Evolutionary conservation across 345 rosid species (phyloP).

Genomic region (Gossypium rotundifolium): DNA sequence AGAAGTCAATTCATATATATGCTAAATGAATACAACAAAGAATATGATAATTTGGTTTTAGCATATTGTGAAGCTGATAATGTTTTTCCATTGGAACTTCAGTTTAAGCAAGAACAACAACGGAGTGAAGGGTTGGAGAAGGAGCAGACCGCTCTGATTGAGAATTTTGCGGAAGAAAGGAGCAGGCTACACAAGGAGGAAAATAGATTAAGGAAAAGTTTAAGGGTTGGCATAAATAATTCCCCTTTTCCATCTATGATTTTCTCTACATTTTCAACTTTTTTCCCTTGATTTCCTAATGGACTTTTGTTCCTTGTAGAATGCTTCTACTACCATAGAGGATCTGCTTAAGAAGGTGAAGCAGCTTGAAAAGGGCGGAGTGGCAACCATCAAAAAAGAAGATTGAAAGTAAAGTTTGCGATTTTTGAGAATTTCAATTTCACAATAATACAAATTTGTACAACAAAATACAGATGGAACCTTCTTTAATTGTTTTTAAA

Average conservation of each 20-base stretch:
- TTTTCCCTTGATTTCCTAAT: not conserved
- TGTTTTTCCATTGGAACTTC: not conserved
- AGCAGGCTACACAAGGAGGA: constrained; percentile 19
- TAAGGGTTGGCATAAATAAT: constrained; percentile 27
- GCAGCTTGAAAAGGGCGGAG: constrained; percentile 11
- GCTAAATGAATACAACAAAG: too few relatives aligned
- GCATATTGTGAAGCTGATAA: not conserved
- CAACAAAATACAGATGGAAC: too few relatives aligned
- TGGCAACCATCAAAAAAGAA: constrained; percentile 6
- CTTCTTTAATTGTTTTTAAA: too few relatives aligned
- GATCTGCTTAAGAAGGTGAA: constrained; percentile 25
- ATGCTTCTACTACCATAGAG: constrained; percentile 24
- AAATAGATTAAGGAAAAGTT: constrained; percentile 25
- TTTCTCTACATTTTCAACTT: not conserved
- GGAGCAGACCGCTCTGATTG: constrained; percentile 8
- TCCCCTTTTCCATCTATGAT: not conserved
- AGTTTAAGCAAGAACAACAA: constrained; percentile 25
- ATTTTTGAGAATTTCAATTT: too few relatives aligned
- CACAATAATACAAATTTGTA: too few relatives aligned
- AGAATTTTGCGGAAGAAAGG: constrained; percentile 31
- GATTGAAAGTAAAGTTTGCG: not conserved
- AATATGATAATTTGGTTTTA: too few relatives aligned
- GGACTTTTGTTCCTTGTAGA: constrained; percentile 8
- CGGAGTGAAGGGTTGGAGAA: constrained; percentile 16
- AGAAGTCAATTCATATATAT: too few relatives aligned